Conservation (phyloP, 1,139 yeast species). For the Yamadazyma aaseri region DNA sequence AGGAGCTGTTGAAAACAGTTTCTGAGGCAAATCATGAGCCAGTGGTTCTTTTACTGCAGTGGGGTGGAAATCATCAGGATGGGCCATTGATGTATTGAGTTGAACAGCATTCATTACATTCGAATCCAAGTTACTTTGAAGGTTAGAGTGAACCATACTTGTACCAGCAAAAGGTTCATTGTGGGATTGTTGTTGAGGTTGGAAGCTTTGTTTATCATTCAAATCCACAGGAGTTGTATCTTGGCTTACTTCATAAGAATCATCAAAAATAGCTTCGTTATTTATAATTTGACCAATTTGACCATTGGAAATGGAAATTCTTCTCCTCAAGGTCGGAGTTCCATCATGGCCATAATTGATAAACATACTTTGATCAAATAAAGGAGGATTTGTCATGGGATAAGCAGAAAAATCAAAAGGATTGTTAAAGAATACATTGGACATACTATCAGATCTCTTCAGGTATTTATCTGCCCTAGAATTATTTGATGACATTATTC, state of each 20-base stretch:
- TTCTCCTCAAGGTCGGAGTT: constrained; percentile 49
- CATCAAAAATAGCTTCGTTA: constrained; percentile 42
- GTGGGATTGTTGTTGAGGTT: neutral
- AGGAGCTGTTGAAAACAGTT: neutral
- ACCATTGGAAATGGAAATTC: constrained; percentile 74
- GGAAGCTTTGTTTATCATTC: constrained; percentile 1
- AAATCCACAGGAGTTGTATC: constrained; percentile 12
- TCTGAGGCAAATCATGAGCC: neutral
- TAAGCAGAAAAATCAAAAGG: constrained; percentile 47
- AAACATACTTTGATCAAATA: constrained; percentile 55
- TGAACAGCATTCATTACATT: neutral
- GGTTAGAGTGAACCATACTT: neutral
- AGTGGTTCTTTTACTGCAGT: too few species aligned
- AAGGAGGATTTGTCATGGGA: constrained; percentile 66
- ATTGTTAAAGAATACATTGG: constrained; percentile 21
- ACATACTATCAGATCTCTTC: constrained; percentile 1
- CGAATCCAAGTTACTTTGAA: neutral
- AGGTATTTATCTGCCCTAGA: neutral
- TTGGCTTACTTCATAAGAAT: constrained; percentile 16
- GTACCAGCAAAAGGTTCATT: too few species aligned
- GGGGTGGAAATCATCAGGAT: neutral
- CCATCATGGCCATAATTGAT: constrained; percentile 42
- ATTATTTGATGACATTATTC: constrained; percentile 3
- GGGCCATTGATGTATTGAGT: neutral
- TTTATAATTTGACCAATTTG: constrained; percentile 69